A percentile compares a stretch with the other conserved stretches of the same genome.
These are phyloP conservation scores for Plasmodium inui DNA, from an alignment of 169 alveolate genomes.

Conservation along the genomic window DNA sequence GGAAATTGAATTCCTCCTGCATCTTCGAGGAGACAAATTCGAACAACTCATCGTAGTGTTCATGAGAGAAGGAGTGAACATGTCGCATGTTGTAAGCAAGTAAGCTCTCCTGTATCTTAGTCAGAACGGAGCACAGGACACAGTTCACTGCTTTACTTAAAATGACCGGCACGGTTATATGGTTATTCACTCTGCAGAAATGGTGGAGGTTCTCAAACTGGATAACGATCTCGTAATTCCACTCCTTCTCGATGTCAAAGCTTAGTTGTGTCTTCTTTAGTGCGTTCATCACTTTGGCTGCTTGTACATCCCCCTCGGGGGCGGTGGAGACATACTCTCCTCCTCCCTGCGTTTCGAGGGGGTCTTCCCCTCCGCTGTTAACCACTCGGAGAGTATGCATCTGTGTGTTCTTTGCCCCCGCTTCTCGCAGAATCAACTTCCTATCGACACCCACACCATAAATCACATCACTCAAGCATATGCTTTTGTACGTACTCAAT, in stretches of 20 bases:
- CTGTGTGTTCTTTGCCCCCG: neutral
- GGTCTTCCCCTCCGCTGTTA: neutral
- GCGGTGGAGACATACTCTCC: neutral
- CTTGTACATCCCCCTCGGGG: neutral
- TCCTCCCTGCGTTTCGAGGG: neutral
- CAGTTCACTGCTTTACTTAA: constrained; percentile 61
- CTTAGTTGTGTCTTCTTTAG: constrained; percentile 16
- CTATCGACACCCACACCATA: constrained; percentile 84
- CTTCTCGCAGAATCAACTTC: constrained; percentile 30
- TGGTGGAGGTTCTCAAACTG: constrained; percentile 88
- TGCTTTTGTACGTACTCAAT: constrained; percentile 88
- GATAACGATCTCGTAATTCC: constrained; percentile 89
- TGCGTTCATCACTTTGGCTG: constrained; percentile 20
- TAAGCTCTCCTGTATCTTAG: constrained; percentile 22
- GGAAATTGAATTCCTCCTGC: constrained; percentile 27
- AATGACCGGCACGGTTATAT: constrained; percentile 33
- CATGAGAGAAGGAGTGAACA: constrained; percentile 76
- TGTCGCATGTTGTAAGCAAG: constrained; percentile 60
- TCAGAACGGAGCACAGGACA: constrained; percentile 54
- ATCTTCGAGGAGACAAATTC: constrained; percentile 34
- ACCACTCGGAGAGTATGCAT: constrained; percentile 26
- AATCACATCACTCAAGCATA: constrained; percentile 89
- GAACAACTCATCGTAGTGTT: constrained; percentile 47
- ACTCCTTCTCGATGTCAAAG: constrained; percentile 73
- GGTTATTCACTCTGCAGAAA: constrained; percentile 80